These are phyloP conservation scores for Ustilago cynodontis DNA, from an alignment of 1,284 basidiomycete genomes.

Conservation along the genomic window DNA sequence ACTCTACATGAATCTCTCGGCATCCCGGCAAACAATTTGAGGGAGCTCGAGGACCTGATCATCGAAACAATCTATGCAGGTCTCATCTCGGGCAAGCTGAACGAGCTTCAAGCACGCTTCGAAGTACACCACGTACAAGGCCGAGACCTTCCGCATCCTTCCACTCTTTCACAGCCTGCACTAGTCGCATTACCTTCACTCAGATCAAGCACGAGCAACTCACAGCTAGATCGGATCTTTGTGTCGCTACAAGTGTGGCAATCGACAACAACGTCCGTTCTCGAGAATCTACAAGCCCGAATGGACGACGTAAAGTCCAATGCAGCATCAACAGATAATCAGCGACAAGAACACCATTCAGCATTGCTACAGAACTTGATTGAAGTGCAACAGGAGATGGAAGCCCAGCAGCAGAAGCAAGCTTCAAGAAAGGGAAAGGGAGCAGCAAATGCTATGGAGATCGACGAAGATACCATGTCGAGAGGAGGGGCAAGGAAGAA, in stretches of 20 bases:
- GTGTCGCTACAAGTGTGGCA: slow-evolving; percentile 29
- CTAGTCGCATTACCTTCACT: slow-evolving; percentile 4
- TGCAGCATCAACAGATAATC: slow-evolving; percentile 11
- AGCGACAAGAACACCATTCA: slow-evolving; percentile 24
- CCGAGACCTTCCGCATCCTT: slow-evolving; percentile 76
- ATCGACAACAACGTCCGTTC: slow-evolving; percentile 19
- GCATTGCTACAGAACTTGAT: slow-evolving; percentile 27
- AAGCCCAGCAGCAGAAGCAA: slow-evolving; percentile 38
- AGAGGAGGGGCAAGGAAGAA: slow-evolving; percentile 27
- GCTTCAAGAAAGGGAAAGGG: slow-evolving; percentile 28
- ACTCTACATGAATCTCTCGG: slow-evolving; percentile 37
- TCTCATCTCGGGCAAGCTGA: slow-evolving; percentile 86
- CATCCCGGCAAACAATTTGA: slow-evolving; percentile 73
- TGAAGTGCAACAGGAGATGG: slow-evolving; percentile 26
- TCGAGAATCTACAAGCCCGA: slow-evolving; percentile 22
- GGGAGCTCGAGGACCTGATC: slow-evolving; percentile 89
- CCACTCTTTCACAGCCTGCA: slow-evolving; percentile 2
- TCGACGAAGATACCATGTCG: slow-evolving; percentile 24
- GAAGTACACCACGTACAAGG: slow-evolving; percentile 92
- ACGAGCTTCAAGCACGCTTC: slow-evolving; percentile 86
- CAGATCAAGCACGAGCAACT: not conserved
- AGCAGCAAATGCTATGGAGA: slow-evolving; percentile 35
- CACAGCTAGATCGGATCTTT: slow-evolving; percentile 17
- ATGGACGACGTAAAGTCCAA: slow-evolving; percentile 22
- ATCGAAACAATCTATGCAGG: slow-evolving; percentile 94